Evolutionary conservation across 1,139 yeast species (phyloP).

Genomic region (Groenewaldozyma auringiensis): DNA sequence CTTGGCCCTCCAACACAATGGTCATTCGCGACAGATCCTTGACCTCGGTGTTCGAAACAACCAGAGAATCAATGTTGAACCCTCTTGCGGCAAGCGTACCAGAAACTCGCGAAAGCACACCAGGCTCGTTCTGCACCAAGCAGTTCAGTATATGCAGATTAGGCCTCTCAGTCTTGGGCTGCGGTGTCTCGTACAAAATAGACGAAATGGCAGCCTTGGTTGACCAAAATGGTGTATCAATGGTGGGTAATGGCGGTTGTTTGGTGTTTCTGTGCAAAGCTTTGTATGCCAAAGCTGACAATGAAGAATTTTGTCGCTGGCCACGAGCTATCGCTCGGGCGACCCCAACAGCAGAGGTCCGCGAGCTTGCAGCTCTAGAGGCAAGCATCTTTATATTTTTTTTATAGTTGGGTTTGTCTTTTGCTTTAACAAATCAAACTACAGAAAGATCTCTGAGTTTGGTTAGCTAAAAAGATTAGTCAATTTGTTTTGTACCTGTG

Average conservation of each 20-base stretch:
- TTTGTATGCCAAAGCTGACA: conserved; percentile 94
- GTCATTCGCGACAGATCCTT: conserved; percentile 96
- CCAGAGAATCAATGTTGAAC: conserved; percentile 93
- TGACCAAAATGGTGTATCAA: conserved; percentile 92
- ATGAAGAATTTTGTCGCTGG: conserved; percentile 38
- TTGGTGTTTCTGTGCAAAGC: conserved; percentile 72
- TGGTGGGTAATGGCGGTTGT: conserved; percentile 90
- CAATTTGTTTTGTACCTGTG: too few species aligned
- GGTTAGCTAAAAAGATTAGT: too few species aligned
- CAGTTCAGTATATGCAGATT: conserved; percentile 86
- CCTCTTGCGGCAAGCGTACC: conserved; percentile 98
- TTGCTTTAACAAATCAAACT: too few species aligned
- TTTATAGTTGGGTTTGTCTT: too few species aligned
- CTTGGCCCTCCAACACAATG: conserved; percentile 87
- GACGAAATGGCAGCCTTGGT: conserved; percentile 95
- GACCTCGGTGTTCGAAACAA: conserved; percentile 94
- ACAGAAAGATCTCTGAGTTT: too few species aligned
- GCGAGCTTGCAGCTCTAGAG: too few species aligned
- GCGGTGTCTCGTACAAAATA: conserved; percentile 88
- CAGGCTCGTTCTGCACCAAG: conserved; percentile 97
- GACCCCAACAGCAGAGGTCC: too few species aligned
- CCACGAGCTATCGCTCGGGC: too few species aligned
- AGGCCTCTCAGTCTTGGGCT: conserved; percentile 42
- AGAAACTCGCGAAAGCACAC: conserved; percentile 86
- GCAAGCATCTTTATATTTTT: too few species aligned